Conservation (phyloP, 495 filamentous ascomycete genomes). For the Penicillium manginii region DNA sequence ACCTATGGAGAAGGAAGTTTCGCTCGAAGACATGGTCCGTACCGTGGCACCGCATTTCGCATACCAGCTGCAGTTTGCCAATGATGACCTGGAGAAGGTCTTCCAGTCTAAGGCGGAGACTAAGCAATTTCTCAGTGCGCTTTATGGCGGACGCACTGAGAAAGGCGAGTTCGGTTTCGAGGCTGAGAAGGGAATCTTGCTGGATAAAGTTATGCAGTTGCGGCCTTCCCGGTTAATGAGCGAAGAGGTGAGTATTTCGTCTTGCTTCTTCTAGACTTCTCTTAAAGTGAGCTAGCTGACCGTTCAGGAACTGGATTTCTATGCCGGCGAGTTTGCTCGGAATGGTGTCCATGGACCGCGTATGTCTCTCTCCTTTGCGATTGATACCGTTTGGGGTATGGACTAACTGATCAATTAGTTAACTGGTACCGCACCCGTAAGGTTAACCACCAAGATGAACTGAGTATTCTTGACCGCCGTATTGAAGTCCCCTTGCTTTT, state of each 20-base stretch:
- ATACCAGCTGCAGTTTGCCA: conserved; percentile 81
- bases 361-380: conserved; percentile 39
- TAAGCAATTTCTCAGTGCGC: conserved; percentile 64
- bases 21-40: conserved; percentile 58
- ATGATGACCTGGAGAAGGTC: conserved; percentile 64
- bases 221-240: conserved; percentile 58
- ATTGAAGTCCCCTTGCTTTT: conserved; percentile 75
- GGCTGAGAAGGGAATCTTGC: conserved; percentile 57
- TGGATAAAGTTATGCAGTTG: conserved; percentile 55
- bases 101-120: conserved; percentile 61
- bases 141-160: conserved; percentile 67
- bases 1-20: conserved; percentile 50
- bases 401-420: conserved; percentile 38
- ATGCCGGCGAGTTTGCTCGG: conserved; percentile 68
- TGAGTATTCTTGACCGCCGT: conserved; percentile 46
- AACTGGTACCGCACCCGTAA: conserved; percentile 81
- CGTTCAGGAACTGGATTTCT: conserved; percentile 70
- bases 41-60: conserved; percentile 69
- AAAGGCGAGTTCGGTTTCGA: conserved; percentile 58
- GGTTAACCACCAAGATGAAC: conserved; percentile 79
- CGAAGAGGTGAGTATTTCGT: conserved; percentile 51
- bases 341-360: conserved; percentile 75
- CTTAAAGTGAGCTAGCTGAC: conserved; percentile 18
- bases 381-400: neutral
- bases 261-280: conserved; percentile 3